phyloP scores from a whole-genome alignment of 2,329 filamentous ascomycete genomes.

The Hypoxylon sp. region DNA sequence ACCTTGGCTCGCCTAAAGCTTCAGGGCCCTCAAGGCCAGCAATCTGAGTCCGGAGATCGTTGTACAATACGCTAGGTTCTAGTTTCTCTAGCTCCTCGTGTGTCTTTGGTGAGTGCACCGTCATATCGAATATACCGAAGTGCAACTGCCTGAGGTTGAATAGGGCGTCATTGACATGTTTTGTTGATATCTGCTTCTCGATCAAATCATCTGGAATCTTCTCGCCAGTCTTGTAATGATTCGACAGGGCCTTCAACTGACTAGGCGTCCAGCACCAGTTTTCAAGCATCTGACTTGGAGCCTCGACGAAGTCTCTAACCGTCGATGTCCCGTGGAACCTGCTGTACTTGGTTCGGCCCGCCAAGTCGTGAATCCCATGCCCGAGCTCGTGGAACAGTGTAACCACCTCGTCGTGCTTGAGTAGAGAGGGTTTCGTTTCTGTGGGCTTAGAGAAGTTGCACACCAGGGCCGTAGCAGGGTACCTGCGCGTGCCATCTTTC shows the following conservation, averaged over 20 bases:
- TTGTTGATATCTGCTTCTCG: slow-evolving; percentile 80
- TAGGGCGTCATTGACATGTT: slow-evolving; percentile 84
- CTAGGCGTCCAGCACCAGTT: slow-evolving; percentile 82
- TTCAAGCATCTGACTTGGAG: slow-evolving; percentile 80
- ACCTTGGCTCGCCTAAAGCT: slow-evolving; percentile 70
- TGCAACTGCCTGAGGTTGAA: slow-evolving; percentile 85
- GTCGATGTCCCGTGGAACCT: slow-evolving; percentile 78
- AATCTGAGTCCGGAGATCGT: slow-evolving; percentile 79
- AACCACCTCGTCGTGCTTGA: slow-evolving; percentile 87
- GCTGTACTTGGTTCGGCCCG: slow-evolving; percentile 73
- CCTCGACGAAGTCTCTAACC: slow-evolving; percentile 79
- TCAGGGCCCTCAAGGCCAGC: slow-evolving; percentile 82
- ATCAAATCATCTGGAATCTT: slow-evolving; percentile 82
- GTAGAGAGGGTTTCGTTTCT: slow-evolving; percentile 79
- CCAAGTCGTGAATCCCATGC: slow-evolving; percentile 78
- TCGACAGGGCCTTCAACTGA: slow-evolving; percentile 76
- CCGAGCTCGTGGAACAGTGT: slow-evolving; percentile 86
- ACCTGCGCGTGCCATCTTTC: slow-evolving; percentile 77
- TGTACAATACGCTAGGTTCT: slow-evolving; percentile 78
- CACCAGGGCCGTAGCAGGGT: slow-evolving; percentile 83
- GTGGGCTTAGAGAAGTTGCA: slow-evolving; percentile 91
- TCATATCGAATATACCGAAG: slow-evolving; percentile 89
- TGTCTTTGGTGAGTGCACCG: slow-evolving; percentile 78
- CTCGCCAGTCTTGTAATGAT: slow-evolving; percentile 79
- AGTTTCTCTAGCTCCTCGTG: slow-evolving; percentile 78